Conservation (phyloP, 2,329 filamentous ascomycete genomes). For the Immersiporthe knoxdaviesiana region DNA sequence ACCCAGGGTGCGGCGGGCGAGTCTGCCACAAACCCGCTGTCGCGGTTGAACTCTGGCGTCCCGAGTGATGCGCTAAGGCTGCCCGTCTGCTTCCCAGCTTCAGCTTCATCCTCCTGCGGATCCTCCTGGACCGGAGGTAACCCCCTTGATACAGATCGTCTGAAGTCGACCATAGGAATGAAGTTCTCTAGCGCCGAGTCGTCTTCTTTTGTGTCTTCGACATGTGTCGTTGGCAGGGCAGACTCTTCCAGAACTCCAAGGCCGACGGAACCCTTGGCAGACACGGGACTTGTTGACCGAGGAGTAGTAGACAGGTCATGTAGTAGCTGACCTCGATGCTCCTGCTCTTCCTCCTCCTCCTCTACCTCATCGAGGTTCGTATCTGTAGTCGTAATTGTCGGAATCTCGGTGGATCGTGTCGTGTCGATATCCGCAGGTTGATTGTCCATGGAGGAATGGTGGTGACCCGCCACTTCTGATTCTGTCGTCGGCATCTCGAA, state of each 20-base stretch:
- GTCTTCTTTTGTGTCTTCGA: constrained; percentile 24
- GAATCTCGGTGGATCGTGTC: neutral
- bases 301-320: constrained; percentile 11
- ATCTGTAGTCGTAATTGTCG: constrained; percentile 15
- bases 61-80: constrained; percentile 29
- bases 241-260: constrained; percentile 23
- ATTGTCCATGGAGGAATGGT: neutral
- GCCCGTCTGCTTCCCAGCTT: constrained; percentile 33
- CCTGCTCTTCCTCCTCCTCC: neutral
- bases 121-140: constrained; percentile 59
- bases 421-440: neutral
- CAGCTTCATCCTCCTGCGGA: constrained; percentile 50
- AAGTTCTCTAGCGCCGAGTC: constrained; percentile 23
- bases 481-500: constrained; percentile 21
- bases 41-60: constrained; percentile 47
- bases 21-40: constrained; percentile 53
- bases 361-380: constrained; percentile 4
- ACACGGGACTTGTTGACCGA: constrained; percentile 11
- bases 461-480: neutral
- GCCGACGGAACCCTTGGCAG: constrained; percentile 18
- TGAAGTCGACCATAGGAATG: constrained; percentile 42
- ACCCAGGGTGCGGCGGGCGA: constrained; percentile 46
- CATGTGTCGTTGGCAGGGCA: constrained; percentile 27
- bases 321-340: neutral
- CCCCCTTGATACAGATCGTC: constrained; percentile 47